A percentile compares a stretch with the other conserved stretches of the same genome.
These are phyloP conservation scores for Talaromyces amestolkiae DNA, from an alignment of 2,329 filamentous ascomycete species.

Conservation along the genomic window DNA sequence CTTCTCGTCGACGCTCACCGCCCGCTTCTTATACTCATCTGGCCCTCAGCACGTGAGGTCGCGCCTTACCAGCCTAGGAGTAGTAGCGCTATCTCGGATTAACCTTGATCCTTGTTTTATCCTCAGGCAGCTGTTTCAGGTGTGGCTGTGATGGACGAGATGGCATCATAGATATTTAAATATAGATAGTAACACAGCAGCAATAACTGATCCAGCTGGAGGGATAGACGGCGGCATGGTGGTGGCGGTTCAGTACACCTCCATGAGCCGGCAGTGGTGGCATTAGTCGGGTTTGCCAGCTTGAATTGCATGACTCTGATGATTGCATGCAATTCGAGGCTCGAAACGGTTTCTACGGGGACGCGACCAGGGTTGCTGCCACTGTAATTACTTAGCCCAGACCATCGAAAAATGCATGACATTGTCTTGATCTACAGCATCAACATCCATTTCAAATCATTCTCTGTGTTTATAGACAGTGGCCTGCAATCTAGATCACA, in stretches of 20 bases:
- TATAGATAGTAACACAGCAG: not conserved
- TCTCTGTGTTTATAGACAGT: not conserved
- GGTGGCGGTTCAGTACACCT: not conserved
- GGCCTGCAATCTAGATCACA: not conserved
- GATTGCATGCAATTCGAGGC: not conserved
- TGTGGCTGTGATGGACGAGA: slow-evolving; percentile 3
- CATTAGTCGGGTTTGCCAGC: not conserved
- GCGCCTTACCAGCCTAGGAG: not conserved
- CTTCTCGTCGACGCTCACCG: not conserved
- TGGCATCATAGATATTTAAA: not conserved
- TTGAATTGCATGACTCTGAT: not conserved
- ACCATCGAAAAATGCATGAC: not conserved
- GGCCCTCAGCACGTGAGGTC: not conserved
- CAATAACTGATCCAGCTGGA: not conserved
- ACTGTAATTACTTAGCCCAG: slow-evolving; percentile 8
- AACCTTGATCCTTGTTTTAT: not conserved
- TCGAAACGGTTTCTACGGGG: slow-evolving; percentile 6
- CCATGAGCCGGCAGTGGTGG: not conserved
- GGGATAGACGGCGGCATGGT: not conserved
- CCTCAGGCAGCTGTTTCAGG: not conserved
- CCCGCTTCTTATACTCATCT: not conserved
- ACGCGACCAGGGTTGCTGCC: slow-evolving; percentile 9
- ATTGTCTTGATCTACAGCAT: not conserved
- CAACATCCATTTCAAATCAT: not conserved
- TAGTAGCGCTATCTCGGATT: not conserved